These are phyloP conservation scores for Exophiala xenobiotica DNA, from an alignment of 2,329 filamentous ascomycete genomes.

Conservation along the genomic window DNA sequence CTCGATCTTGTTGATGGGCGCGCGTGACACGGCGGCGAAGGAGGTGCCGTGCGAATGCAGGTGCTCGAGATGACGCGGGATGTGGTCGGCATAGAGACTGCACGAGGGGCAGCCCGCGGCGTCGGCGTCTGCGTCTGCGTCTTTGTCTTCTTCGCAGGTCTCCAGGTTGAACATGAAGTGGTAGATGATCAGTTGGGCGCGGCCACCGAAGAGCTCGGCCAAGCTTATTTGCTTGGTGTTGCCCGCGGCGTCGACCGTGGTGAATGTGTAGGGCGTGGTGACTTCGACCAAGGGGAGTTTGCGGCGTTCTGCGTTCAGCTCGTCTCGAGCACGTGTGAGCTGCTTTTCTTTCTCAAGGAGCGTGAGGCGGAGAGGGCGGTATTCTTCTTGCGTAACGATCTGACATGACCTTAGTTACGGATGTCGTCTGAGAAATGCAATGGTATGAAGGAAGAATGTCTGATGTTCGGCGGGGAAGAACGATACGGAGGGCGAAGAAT, in stretches of 20 bases:
- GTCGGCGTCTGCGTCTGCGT: no score
- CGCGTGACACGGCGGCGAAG: constrained; percentile 38
- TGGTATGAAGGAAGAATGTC: no score
- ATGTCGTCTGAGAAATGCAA: background rate
- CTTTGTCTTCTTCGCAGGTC: no score
- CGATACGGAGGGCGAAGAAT: no score
- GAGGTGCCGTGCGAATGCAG: constrained; percentile 41
- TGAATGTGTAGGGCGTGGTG: constrained; percentile 40
- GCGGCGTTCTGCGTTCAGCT: constrained; percentile 13
- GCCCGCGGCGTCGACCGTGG: constrained; percentile 7
- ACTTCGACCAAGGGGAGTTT: constrained; percentile 45
- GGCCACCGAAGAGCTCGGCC: constrained; percentile 32
- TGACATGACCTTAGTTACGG: background rate
- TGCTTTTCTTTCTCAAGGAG: constrained; percentile 25
- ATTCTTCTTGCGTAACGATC: constrained; percentile 6
- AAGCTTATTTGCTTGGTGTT: constrained; percentile 23
- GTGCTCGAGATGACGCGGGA: constrained; percentile 41
- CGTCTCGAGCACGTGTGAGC: constrained; percentile 21
- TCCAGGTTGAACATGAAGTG: constrained; percentile 50
- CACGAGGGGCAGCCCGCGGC: constrained; percentile 43
- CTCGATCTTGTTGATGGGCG: constrained; percentile 39
- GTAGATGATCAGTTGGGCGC: constrained; percentile 39
- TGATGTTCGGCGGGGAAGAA: no score
- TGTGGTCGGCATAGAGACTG: constrained; percentile 40
- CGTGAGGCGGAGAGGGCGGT: constrained; percentile 20